Percentiles rank a stretch among this genome's conserved stretches.
Evolutionary conservation across 2,329 filamentous ascomycete genomes (phyloP).

Genomic region (Calonectria leucothoes): DNA sequence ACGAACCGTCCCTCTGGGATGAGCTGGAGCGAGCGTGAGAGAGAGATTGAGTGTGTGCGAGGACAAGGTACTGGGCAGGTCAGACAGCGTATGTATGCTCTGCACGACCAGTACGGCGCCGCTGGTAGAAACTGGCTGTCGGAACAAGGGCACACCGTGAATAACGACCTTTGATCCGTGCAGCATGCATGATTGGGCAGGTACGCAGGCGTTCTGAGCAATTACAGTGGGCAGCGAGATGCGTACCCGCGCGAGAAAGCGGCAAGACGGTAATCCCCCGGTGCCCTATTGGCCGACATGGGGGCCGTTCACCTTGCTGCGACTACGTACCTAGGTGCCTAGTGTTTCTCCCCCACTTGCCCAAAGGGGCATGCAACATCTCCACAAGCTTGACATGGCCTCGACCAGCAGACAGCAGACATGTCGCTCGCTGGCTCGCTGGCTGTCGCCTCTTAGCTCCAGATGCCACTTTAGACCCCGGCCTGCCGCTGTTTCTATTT

Average conservation of each 20-base stretch:
- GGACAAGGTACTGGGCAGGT: background rate
- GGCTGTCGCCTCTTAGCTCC: background rate
- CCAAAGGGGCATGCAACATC: conserved; percentile 10
- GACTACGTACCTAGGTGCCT: background rate
- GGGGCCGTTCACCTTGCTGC: background rate
- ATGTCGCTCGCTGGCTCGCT: background rate
- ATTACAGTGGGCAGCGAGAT: background rate
- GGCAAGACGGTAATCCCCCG: background rate
- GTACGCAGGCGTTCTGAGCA: background rate
- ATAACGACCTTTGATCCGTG: background rate
- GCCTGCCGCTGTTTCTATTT: conserved; percentile 7
- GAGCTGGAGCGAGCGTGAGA: background rate
- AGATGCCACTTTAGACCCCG: conserved; percentile 5
- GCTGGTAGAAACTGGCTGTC: background rate
- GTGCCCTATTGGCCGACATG: background rate
- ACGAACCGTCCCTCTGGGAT: conserved; percentile 2
- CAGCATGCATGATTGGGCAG: background rate
- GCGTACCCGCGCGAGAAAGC: background rate
- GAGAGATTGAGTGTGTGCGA: background rate
- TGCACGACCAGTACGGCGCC: background rate
- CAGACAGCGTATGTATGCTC: background rate
- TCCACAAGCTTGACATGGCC: background rate
- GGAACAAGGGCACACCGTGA: background rate
- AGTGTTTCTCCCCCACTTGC: conserved; percentile 4
- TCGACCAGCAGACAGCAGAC: background rate